These are phyloP conservation scores for Cokeromyces recurvatus DNA, from an alignment of 371 early-diverging fungal species.

Conservation along the genomic window DNA sequence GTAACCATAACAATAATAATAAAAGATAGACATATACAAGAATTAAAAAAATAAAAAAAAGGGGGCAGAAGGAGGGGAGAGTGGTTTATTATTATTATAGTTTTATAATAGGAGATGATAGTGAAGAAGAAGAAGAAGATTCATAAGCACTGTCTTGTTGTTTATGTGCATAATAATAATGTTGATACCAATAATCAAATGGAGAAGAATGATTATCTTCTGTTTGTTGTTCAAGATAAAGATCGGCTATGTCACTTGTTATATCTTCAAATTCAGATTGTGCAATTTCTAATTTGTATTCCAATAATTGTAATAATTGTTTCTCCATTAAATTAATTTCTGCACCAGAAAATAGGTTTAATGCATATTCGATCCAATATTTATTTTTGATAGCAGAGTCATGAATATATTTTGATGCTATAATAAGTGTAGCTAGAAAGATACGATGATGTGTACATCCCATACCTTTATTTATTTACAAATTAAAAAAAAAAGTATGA, in stretches of 20 bases:
- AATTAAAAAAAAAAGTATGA: background rate
- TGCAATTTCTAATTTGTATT: conserved; percentile 1
- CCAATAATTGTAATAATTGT: conserved; percentile 68
- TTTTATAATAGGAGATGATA: too few relatives aligned
- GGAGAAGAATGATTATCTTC: too few relatives aligned
- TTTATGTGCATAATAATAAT: too few relatives aligned
- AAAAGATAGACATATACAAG: too few relatives aligned
- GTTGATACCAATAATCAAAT: too few relatives aligned
- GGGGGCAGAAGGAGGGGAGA: too few relatives aligned
- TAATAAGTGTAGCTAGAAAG: conserved; percentile 72
- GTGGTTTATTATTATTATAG: too few relatives aligned
- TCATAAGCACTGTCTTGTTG: too few relatives aligned
- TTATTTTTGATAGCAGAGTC: conserved; percentile 74
- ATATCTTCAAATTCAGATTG: background rate
- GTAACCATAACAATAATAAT: too few relatives aligned
- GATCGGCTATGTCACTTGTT: background rate
- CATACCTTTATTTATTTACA: conserved; percentile 46
- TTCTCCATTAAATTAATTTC: conserved; percentile 84
- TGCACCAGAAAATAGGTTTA: conserved; percentile 56
- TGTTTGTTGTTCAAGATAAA: too few relatives aligned
- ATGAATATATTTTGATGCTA: conserved; percentile 66
- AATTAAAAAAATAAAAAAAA: too few relatives aligned
- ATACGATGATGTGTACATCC: conserved; percentile 76
- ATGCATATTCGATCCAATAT: conserved; percentile 68
- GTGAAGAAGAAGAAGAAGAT: too few relatives aligned